Conservation (phyloP, 768 basidiomycete genomes). For the Russula foetens region DNA sequence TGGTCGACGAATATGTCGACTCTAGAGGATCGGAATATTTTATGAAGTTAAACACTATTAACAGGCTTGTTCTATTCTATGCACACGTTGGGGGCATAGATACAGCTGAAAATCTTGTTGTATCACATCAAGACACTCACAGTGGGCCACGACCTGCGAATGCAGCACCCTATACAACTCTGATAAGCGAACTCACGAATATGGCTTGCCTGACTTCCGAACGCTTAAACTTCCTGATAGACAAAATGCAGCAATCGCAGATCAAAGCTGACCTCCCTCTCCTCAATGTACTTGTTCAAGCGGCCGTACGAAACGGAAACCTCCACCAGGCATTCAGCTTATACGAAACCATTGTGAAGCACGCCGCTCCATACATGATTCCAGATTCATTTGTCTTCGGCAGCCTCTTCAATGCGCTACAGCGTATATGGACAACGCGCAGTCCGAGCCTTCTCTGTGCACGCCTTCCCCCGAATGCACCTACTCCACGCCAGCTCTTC, state of each 20-base stretch:
- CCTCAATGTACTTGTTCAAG: constrained; percentile 43
- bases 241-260: constrained; percentile 32
- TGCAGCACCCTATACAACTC: constrained; percentile 30
- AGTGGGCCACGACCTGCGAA: constrained; percentile 17
- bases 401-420: constrained; percentile 18
- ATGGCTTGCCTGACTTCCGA: constrained; percentile 21
- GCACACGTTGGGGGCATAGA: constrained; percentile 28
- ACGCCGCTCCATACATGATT: constrained; percentile 26
- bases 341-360: constrained; percentile 33
- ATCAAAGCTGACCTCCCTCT: constrained; percentile 33
- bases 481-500: constrained; percentile 12
- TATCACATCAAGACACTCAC: constrained; percentile 18
- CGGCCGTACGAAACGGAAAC: constrained; percentile 29
- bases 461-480: background rate
- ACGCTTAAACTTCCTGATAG: constrained; percentile 31
- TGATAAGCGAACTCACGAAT: constrained; percentile 33
- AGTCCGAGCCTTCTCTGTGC: background rate
- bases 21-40: constrained; percentile 5
- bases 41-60: constrained; percentile 16
- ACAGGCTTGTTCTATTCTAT: constrained; percentile 23
- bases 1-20: constrained; percentile 15
- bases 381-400: constrained; percentile 25
- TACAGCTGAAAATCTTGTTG: constrained; percentile 26
- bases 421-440: background rate
- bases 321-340: constrained; percentile 35